Evolutionary conservation across 176 grass and related monocot genomes (phyloP).

Genomic region (Avena sativa): DNA sequence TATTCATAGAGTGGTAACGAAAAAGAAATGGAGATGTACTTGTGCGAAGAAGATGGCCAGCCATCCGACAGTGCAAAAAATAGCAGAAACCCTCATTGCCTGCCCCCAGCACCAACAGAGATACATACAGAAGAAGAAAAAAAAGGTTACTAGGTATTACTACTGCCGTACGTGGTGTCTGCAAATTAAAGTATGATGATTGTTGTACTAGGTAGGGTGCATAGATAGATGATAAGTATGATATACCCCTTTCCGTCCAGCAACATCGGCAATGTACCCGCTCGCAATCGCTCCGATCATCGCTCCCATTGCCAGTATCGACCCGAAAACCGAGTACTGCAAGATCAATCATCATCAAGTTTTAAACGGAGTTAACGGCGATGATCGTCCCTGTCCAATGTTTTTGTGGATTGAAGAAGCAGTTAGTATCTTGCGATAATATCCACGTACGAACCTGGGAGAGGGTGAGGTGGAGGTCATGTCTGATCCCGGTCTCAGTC

Average conservation of each 20-base stretch:
- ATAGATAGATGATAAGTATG: neutral
- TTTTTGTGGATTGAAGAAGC: neutral
- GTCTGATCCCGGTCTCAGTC: constrained; percentile 52
- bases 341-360: too few relatives aligned
- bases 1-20: too few relatives aligned
- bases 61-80: constrained; percentile 65
- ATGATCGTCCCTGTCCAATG: neutral
- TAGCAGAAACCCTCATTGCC: constrained; percentile 66
- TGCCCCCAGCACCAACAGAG: constrained; percentile 8
- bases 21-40: constrained; percentile 1
- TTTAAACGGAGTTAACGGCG: neutral
- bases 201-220: too few relatives aligned
- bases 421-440: neutral
- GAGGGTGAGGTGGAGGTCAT: constrained; percentile 59
- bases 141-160: neutral
- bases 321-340: constrained; percentile 69
- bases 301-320: constrained; percentile 59
- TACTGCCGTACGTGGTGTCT: neutral
- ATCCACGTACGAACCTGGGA: constrained; percentile 43
- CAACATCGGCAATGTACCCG: constrained; percentile 53
- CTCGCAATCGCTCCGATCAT: constrained; percentile 60
- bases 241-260: constrained; percentile 68
- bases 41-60: constrained; percentile 56
- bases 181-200: neutral
- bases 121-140: neutral